Conservation (phyloP, 257 asterid genomes). For the Capsicum pubescens region DNA sequence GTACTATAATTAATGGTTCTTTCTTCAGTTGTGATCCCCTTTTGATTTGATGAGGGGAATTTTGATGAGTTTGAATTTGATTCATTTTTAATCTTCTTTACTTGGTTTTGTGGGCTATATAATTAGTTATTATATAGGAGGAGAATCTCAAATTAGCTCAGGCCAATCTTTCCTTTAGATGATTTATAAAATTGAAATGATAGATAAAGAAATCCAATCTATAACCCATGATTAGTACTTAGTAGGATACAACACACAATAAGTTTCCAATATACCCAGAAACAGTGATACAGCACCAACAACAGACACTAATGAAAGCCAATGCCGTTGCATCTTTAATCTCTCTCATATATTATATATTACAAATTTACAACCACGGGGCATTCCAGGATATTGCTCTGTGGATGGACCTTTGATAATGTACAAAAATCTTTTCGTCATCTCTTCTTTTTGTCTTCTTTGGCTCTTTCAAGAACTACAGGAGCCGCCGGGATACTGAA, state of each 20-base stretch:
- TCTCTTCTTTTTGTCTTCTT: slow-evolving; percentile 76
- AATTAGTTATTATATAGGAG: too few relatives aligned
- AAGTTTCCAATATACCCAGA: background rate
- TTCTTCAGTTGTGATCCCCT: background rate
- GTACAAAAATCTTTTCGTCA: slow-evolving; percentile 34
- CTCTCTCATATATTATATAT: background rate
- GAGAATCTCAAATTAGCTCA: background rate
- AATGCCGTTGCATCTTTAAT: background rate
- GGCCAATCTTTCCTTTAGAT: background rate
- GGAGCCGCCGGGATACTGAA: slow-evolving; percentile 97
- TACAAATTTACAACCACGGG: slow-evolving; percentile 20
- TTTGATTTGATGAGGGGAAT: slow-evolving; percentile 12
- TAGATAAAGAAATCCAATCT: background rate
- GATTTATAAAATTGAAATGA: background rate
- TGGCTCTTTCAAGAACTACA: slow-evolving; percentile 60
- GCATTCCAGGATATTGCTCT: slow-evolving; percentile 5
- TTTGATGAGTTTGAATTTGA: background rate
- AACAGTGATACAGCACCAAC: background rate
- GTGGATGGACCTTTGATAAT: background rate
- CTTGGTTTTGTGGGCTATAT: background rate
- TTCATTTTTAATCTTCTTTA: background rate
- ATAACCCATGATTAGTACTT: background rate
- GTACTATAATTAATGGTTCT: background rate
- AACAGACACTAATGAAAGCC: background rate
- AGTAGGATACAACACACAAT: background rate